Percentiles rank a stretch among this genome's conserved stretches.
These are phyloP conservation scores for Suhomyces yuchorum DNA, from an alignment of 1,139 yeast genomes.

Conservation along the genomic window DNA sequence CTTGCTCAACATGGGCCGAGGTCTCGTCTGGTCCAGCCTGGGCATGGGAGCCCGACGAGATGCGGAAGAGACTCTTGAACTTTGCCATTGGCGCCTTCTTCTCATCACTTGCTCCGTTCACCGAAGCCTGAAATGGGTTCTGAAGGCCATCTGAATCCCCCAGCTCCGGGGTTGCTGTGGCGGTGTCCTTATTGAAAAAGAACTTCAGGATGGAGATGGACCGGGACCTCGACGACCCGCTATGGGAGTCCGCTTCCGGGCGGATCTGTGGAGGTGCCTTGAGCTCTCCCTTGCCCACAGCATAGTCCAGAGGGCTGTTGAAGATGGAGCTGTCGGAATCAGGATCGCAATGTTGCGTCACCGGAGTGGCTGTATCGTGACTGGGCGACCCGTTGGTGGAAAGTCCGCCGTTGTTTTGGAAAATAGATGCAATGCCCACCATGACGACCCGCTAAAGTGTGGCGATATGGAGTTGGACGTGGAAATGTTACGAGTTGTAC, in stretches of 20 bases:
- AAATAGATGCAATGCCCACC: conserved; percentile 18
- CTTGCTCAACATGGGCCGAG: not conserved
- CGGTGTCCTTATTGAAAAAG: conserved; percentile 20
- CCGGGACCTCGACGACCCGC: conserved; percentile 17
- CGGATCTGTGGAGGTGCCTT: conserved; percentile 14
- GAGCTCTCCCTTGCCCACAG: conserved; percentile 4
- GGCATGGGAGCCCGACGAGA: conserved; percentile 12
- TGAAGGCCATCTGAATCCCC: conserved; percentile 3
- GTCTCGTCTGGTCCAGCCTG: not conserved
- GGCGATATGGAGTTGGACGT: not conserved
- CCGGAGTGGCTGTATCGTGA: not conserved
- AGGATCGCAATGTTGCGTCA: not conserved
- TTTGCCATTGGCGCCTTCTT: conserved; percentile 18
- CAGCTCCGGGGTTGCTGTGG: conserved; percentile 10
- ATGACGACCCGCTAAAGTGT: conserved; percentile 2
- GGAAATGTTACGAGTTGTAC: not conserved
- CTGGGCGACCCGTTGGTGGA: not conserved
- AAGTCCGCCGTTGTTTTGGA: conserved; percentile 10
- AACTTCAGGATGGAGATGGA: conserved; percentile 24
- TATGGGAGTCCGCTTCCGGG: conserved; percentile 12
- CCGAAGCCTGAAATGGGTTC: conserved; percentile 9
- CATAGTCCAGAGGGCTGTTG: conserved; percentile 8
- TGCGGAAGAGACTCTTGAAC: conserved; percentile 18
- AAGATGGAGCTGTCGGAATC: conserved; percentile 11
- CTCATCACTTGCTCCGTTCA: conserved; percentile 12